Percentiles rank a stretch among this genome's conserved stretches.
phyloP scores from a whole-genome alignment of 768 basidiomycete species.

The Pisolithus marmoratus region DNA sequence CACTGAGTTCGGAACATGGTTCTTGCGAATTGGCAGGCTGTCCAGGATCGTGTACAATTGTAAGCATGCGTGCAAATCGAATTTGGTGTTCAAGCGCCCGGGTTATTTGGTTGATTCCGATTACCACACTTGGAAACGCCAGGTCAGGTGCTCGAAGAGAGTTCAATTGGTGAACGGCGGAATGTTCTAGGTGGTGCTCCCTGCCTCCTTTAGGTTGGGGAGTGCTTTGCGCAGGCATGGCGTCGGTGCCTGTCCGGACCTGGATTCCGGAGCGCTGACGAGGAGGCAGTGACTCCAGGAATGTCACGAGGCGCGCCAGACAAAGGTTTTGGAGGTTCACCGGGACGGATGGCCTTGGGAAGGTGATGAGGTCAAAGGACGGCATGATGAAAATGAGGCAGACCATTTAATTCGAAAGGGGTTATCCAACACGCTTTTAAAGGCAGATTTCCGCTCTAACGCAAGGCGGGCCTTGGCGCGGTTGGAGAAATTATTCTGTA shows the following conservation, averaged over 20 bases:
- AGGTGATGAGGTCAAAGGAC: slow-evolving; percentile 4
- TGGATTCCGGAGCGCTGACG: slow-evolving; percentile 22
- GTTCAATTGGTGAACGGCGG: no score
- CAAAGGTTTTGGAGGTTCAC: slow-evolving; percentile 56
- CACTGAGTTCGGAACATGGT: slow-evolving; percentile 15
- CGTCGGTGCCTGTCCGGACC: no score
- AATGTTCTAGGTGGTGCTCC: no score
- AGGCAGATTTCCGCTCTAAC: slow-evolving; percentile 56
- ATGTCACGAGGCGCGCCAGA: slow-evolving; percentile 44
- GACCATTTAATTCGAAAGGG: slow-evolving; percentile 71
- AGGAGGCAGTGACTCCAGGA: slow-evolving; percentile 45
- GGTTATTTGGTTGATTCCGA: slow-evolving; percentile 82
- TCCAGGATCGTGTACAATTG: slow-evolving; percentile 1
- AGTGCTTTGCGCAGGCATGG: no score
- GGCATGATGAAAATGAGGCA: slow-evolving; percentile 4
- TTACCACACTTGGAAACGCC: slow-evolving; percentile 34
- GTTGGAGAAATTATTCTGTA: slow-evolving; percentile 56
- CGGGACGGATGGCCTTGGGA: slow-evolving; percentile 56
- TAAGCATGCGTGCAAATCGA: slow-evolving; percentile 21
- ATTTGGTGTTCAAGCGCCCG: slow-evolving; percentile 61
- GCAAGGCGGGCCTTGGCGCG: slow-evolving; percentile 44
- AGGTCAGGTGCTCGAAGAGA: background rate
- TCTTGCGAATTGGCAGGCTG: background rate
- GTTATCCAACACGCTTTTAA: slow-evolving; percentile 66
- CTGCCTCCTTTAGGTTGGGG: no score